phyloP scores from a whole-genome alignment of 1,284 basidiomycete genomes.

The Sporisorium reilianum region DNA sequence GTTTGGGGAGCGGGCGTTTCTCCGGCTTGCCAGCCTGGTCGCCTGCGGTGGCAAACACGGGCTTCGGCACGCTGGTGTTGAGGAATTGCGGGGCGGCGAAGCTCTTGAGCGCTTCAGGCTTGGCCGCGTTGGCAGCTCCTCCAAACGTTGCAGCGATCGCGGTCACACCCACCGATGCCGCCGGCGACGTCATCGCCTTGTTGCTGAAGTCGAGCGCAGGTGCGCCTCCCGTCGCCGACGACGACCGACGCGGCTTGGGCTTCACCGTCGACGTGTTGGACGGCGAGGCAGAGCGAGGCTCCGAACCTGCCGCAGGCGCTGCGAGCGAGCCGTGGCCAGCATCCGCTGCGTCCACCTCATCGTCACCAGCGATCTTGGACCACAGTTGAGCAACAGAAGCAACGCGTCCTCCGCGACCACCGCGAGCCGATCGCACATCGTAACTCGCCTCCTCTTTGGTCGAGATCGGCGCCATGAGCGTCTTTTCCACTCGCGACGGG shows the following conservation, averaged over 20 bases:
- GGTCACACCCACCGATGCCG: conserved; percentile 26
- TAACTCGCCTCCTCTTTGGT: conserved; percentile 70
- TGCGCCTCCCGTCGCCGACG: conserved; percentile 36
- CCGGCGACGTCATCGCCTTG: conserved; percentile 23
- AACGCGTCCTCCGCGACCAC: conserved; percentile 81
- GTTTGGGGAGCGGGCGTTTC: conserved; percentile 42
- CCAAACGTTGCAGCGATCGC: conserved; percentile 36
- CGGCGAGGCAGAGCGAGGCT: conserved; percentile 29
- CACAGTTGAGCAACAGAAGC: conserved; percentile 80
- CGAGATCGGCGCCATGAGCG: conserved; percentile 22
- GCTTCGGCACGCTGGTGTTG: conserved; percentile 47
- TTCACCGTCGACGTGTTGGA: conserved; percentile 50
- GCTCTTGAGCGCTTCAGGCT: conserved; percentile 46
- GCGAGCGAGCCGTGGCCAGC: conserved; percentile 10
- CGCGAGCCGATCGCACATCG: conserved; percentile 80
- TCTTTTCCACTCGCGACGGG: conserved; percentile 40
- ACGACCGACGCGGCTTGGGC: conserved; percentile 50
- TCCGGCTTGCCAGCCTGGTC: conserved; percentile 20
- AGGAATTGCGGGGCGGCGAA: conserved; percentile 47
- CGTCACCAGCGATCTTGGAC: conserved; percentile 71
- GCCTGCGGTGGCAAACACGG: conserved; percentile 39
- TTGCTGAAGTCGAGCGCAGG: conserved; percentile 62
- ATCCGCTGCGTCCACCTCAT: conserved; percentile 16
- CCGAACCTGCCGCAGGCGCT: conserved; percentile 13
- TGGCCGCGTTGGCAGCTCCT: conserved; percentile 9